These are phyloP conservation scores for Zygosaccharomyces siamensis DNA, from an alignment of 805 yeast species.

Conservation along the genomic window DNA sequence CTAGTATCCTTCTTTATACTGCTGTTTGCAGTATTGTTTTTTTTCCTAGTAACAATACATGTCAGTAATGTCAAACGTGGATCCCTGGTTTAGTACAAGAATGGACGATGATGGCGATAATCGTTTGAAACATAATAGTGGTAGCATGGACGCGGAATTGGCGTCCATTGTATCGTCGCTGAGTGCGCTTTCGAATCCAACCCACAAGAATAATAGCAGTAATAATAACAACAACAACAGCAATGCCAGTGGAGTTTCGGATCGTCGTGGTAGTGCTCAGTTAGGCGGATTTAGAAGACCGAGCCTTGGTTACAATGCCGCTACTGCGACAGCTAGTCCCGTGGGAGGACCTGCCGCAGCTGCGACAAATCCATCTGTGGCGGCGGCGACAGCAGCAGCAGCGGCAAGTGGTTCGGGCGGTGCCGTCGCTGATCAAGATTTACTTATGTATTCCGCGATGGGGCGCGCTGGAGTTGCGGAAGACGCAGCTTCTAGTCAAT, in stretches of 20 bases:
- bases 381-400: constrained; percentile 2
- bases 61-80: constrained; percentile 6
- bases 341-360: constrained; percentile 6
- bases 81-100: constrained; percentile 2
- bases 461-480: constrained; percentile 2
- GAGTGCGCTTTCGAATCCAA: constrained; percentile 31
- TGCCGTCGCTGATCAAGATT: not conserved
- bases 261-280: constrained; percentile 16
- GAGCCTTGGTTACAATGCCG: constrained; percentile 17
- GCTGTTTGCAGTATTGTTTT: not conserved
- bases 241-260: constrained; percentile 1
- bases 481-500: constrained; percentile 6
- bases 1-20: not conserved
- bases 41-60: not conserved
- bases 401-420: not conserved
- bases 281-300: constrained; percentile 33
- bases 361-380: constrained; percentile 4
- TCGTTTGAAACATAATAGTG: not conserved
- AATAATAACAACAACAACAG: constrained; percentile 1
- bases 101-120: constrained; percentile 1
- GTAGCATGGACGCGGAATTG: constrained; percentile 31
- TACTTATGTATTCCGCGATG: not conserved
- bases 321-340: constrained; percentile 24
- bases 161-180: constrained; percentile 37
- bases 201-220: constrained; percentile 9